phyloP scores from a whole-genome alignment of 2,329 filamentous ascomycete genomes.

The Diaporthe vexans region DNA sequence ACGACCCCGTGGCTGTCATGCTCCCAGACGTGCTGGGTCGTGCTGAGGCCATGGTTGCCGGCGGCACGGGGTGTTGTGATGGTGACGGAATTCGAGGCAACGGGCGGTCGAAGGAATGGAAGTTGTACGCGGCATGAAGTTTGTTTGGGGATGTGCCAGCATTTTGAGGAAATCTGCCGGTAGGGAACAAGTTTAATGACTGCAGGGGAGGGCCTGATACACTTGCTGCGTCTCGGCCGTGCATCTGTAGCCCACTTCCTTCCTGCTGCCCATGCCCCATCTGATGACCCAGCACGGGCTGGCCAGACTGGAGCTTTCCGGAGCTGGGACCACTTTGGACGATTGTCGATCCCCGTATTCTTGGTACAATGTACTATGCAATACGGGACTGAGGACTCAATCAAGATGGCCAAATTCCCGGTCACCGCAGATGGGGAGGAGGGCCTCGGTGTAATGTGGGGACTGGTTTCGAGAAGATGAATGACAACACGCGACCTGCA shows the following conservation, averaged over 20 bases:
- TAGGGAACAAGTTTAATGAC: conserved; percentile 48
- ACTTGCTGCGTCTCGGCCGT: conserved; percentile 47
- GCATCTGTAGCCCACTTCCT: conserved; percentile 43
- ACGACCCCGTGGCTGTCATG: conserved; percentile 19
- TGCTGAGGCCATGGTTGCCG: conserved; percentile 49
- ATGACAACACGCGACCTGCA: conserved; percentile 36
- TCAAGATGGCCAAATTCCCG: conserved; percentile 19
- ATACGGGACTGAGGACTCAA: conserved; percentile 23
- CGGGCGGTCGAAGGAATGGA: conserved; percentile 50
- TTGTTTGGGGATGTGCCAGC: conserved; percentile 48
- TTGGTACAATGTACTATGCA: conserved; percentile 22
- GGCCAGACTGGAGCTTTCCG: conserved; percentile 19
- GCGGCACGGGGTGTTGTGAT: conserved; percentile 36
- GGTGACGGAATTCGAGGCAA: conserved; percentile 45
- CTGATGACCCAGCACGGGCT: conserved; percentile 24
- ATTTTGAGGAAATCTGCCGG: conserved; percentile 49
- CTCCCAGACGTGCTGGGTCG: conserved; percentile 56
- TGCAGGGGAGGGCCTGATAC: conserved; percentile 55
- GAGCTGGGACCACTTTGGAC: conserved; percentile 12
- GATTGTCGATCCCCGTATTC: conserved; percentile 25
- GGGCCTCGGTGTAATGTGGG: conserved; percentile 37
- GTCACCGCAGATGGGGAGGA: conserved; percentile 37
- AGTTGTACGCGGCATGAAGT: conserved; percentile 47
- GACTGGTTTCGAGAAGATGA: conserved; percentile 39
- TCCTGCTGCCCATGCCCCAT: conserved; percentile 30